These are phyloP conservation scores for Cryptosporidium ubiquitum DNA, from an alignment of 169 alveolate genomes.

Conservation along the genomic window DNA sequence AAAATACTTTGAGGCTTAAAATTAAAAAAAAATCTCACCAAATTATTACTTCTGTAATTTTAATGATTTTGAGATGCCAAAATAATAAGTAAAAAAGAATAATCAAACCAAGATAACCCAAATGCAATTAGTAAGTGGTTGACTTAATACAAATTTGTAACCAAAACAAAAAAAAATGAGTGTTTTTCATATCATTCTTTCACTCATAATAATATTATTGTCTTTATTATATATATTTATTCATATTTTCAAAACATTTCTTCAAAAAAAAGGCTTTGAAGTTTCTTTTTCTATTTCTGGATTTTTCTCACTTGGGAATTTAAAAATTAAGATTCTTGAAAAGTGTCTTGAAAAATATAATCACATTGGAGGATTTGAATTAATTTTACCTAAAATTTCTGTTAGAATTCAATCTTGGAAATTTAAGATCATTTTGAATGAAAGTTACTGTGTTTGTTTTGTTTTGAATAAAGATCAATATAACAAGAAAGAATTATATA, in stretches of 20 bases:
- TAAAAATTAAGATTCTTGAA: slow-evolving; percentile 10
- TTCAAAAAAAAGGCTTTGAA: slow-evolving; percentile 35
- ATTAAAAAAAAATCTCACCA: too few relatives aligned
- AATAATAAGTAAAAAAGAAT: too few relatives aligned
- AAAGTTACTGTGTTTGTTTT: background rate
- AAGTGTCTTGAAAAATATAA: background rate
- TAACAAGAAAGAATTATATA: background rate
- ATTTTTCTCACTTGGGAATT: slow-evolving; percentile 1
- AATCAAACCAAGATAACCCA: background rate
- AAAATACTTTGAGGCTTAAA: background rate
- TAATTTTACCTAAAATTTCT: background rate
- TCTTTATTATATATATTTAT: slow-evolving; percentile 3
- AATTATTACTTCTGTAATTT: background rate
- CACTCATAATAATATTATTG: background rate
- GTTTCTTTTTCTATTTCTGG: slow-evolving; percentile 43
- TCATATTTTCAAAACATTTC: background rate
- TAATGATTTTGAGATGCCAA: background rate
- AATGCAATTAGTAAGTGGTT: background rate
- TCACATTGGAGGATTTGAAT: background rate
- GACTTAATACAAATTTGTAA: background rate
- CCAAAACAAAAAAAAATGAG: background rate
- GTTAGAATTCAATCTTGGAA: slow-evolving; percentile 25
- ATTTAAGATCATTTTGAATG: background rate
- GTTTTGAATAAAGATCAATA: background rate
- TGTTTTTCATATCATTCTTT: background rate